A percentile compares a stretch with the other conserved stretches of the same genome.
Evolutionary conservation across 1,139 yeast genomes (phyloP).

Genomic region (Suhomyces taliae): DNA sequence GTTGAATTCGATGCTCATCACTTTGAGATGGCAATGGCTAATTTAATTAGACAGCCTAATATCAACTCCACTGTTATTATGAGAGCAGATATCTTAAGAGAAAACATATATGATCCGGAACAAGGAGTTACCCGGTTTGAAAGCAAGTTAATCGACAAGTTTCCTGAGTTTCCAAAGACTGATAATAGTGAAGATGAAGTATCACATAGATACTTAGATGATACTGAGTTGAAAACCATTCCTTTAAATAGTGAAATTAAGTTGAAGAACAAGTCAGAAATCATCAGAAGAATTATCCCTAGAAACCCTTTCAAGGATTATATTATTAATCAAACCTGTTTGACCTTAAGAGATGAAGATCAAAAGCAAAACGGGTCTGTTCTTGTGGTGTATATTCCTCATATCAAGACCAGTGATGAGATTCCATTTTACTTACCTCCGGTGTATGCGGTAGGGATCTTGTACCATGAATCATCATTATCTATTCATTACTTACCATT

Average conservation of each 20-base stretch:
- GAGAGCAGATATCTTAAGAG: conserved; percentile 79
- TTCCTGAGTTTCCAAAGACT: conserved; percentile 35
- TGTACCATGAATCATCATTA: conserved; percentile 51
- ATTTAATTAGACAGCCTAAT: conserved; percentile 81
- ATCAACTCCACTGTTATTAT: conserved; percentile 89
- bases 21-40: conserved; percentile 75
- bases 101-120: conserved; percentile 43
- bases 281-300: conserved; percentile 81
- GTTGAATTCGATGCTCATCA: conserved; percentile 52
- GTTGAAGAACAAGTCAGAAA: conserved; percentile 45
- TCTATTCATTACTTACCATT: conserved; percentile 83
- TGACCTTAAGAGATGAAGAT: conserved; percentile 33
- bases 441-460: conserved; percentile 76
- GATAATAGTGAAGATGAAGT: conserved; percentile 33
- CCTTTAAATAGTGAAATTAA: conserved; percentile 35
- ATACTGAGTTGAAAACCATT: conserved; percentile 49
- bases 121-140: conserved; percentile 35
- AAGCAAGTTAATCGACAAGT: conserved; percentile 32
- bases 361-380: conserved; percentile 36
- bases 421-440: conserved; percentile 89
- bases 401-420: conserved; percentile 56
- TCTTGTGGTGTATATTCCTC: conserved; percentile 75
- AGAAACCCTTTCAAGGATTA: conserved; percentile 86
- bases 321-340: conserved; percentile 82
- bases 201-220: conserved; percentile 53